Evolutionary conservation across 805 yeast genomes (phyloP).

Genomic region (Ogataea pignaliae): DNA sequence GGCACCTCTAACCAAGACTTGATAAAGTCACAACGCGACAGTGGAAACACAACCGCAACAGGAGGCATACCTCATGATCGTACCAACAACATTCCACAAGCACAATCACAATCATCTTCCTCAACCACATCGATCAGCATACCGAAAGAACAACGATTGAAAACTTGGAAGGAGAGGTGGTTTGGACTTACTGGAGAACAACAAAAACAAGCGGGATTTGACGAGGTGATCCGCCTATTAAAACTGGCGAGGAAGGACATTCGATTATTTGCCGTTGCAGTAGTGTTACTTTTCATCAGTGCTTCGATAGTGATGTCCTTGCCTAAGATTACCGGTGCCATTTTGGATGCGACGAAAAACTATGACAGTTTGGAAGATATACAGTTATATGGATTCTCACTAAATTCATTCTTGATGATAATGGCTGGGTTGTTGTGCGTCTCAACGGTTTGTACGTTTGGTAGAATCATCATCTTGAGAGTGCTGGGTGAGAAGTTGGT

Average conservation of each 20-base stretch:
- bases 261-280: conserved; percentile 39
- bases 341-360: conserved; percentile 45
- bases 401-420: conserved; percentile 55
- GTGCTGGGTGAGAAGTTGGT: conserved; percentile 84
- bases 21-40: too few species aligned
- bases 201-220: conserved; percentile 30
- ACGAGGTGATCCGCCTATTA: conserved; percentile 37
- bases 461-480: conserved; percentile 69
- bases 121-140: neutral
- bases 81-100: too few species aligned
- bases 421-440: conserved; percentile 59
- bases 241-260: conserved; percentile 42
- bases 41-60: too few species aligned
- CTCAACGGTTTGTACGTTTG: conserved; percentile 78
- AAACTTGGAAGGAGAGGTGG: conserved; percentile 26
- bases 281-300: conserved; percentile 40
- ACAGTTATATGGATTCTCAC: conserved; percentile 52
- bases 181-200: conserved; percentile 30
- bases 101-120: too few species aligned
- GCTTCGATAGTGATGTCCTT: conserved; percentile 48
- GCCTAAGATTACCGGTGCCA: conserved; percentile 54
- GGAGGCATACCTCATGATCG: too few species aligned
- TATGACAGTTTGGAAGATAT: conserved; percentile 23
- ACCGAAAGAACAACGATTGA: neutral
- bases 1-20: neutral